These are phyloP conservation scores for Lindgomyces ingoldianus DNA, from an alignment of 495 filamentous ascomycete genomes.

Conservation along the genomic window DNA sequence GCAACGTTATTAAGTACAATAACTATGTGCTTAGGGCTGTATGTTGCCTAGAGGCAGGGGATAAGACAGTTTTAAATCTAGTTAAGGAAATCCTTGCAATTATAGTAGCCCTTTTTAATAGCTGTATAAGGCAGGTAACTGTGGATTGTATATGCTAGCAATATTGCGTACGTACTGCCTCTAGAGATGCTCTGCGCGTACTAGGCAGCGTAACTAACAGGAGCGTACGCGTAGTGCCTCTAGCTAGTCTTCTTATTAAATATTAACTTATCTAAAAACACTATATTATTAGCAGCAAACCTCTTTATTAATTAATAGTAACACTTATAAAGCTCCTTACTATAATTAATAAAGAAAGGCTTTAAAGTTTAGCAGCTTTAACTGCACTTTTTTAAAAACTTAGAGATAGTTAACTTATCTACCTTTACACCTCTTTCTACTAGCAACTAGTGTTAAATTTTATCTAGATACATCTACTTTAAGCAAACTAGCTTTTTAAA, in stretches of 20 bases:
- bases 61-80: neutral
- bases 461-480: neutral
- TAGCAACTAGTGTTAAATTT: neutral
- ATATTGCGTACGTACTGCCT: neutral
- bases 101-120: neutral
- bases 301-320: neutral
- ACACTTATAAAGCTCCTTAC: neutral
- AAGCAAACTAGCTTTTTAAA: neutral
- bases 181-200: neutral
- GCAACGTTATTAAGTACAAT: neutral
- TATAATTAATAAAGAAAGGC: neutral
- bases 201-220: neutral
- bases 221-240: neutral
- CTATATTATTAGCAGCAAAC: neutral
- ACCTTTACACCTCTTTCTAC: neutral
- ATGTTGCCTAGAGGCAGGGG: neutral
- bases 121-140: neutral
- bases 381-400: neutral
- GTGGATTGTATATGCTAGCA: neutral
- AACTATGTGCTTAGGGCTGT: neutral
- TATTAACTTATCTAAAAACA: slow-evolving; percentile 6
- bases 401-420: neutral
- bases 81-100: neutral
- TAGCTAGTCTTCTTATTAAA: neutral
- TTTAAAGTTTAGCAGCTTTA: neutral